Base-by-base conservation (phyloP, 306 rosid genomes). In the Vachellia pachyceras region DNA sequence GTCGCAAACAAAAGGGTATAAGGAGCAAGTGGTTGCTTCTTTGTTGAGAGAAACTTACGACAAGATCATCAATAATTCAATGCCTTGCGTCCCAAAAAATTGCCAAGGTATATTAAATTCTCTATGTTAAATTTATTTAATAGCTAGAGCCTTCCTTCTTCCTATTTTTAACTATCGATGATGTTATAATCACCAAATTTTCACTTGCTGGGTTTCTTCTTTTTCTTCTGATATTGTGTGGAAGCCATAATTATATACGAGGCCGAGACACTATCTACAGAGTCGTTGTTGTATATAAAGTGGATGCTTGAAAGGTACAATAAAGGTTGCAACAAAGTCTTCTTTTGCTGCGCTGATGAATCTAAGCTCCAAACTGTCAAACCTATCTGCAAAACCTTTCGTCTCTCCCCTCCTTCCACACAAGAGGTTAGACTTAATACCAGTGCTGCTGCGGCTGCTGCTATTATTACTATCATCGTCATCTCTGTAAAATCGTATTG, bases 341-440 rank as follows among this genome's bases (percentile, higher is more conserved):
- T 92, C 90, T 94, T 92, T 81, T 92, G 98, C 81, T 94, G 97
- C 84, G 82, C 92, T 79, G 97, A 94, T 80, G 81, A 72, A 73
- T 87, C 97, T 10, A 92, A 88, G 79, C 95, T 94, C 79, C 90
- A 89, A 67, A 90, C 85, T 65, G 80, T 94, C 50, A 87, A 76
- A 77, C 55, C 88, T 55, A 79, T 90, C 57, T 94, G 97, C 87
- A 86, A 91, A 67, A 76, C 87, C 15, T 35, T 92, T 41, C 88
- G 81, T 0, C 97, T 94, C 74, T 80, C 82, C 8, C 88, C 95
- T 10, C 93, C 97, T 82, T 86, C 97, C n/a, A 80, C 25, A 68
- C 40, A 78, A 58, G 94, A 94, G 97, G 98, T 91, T 11, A 60
- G 40, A 54, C 10, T 77, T 29, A 29, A n/a, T n/a, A n/a, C n/a